Base-by-base conservation (phyloP, 805 yeast species). In the Suhomyces canberraensis region DNA sequence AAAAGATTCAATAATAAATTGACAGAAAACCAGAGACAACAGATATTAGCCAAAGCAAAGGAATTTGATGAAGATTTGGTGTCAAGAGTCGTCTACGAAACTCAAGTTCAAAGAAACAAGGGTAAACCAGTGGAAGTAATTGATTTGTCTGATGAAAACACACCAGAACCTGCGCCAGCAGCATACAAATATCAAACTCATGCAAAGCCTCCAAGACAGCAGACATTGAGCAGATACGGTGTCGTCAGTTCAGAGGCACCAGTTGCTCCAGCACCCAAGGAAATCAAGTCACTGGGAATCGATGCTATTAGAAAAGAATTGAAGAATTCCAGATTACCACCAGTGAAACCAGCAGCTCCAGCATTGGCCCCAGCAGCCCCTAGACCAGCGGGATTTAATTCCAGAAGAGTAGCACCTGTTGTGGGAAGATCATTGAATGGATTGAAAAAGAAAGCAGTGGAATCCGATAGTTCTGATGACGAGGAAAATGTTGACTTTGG, bases 1-100 rank as follows among this genome's bases (percentile, higher is more conserved):
- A 80, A 77, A 46, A 77, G 71, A 45, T 81, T 72, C 54, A 82
- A 82, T 41, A 88, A 81, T 52, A 85, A 79, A 52, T 64, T 91
- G 29, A 72, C 80, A 1, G 79, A 73, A 18, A 76, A 76, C 29
- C 95, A 89, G 52, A 65, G 84, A 4, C 63, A 70, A 16, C 81
- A 79, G 33, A 74, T 90, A 24, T 54, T 88, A 25, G 61, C 75
- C 0, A 74, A 77, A 44, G 88, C 87, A 0, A 68, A 78, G 40
- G 64, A 61, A 18, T 72, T 81, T 41, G 78, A 84, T 50, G 56
- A 58, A 4, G 61, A 57, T 0, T 50, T 81, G 34, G 88, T 84
- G 8, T 80, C 79, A 14, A 50, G 50, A n/a, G 63, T 81, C 14
- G 40, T 64, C 3, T 40, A 44, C 15, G 51, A 48, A 36, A 37